Base-by-base conservation (phyloP, 2,329 filamentous ascomycete species). In the Exophiala oligosperma region DNA sequence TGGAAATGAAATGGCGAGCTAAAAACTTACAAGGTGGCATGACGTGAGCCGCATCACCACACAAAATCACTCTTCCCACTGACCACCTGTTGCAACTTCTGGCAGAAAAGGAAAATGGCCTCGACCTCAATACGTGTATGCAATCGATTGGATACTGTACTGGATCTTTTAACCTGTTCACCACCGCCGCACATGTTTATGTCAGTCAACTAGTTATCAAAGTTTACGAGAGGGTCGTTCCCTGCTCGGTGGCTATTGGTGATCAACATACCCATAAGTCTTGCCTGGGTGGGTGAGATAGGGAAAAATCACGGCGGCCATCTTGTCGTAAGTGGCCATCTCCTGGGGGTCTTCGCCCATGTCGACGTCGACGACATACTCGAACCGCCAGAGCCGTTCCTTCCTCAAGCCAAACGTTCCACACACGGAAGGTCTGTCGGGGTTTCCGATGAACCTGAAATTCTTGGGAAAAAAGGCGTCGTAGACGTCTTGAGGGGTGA, bases 21-120 rank as follows among this genome's bases (percentile, higher is more conserved):
- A 24, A 48, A 23, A 23, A 66, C 68, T 56, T 64, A 74, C 72
- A 81, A 2, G 79, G 79, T 4, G 79, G 80, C 57, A 81, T 81
- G 3, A 81, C 80, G 64, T 82, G 79, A 1, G 79, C 79, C 4
- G 79, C 73, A 60, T 82, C 79, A 14, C 80, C 79, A 43, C 74
- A 76, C 0, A 82, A 67, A 26, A 80, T 70, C 0, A 74, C 74
- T 4, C 74, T 69, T 7, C 69, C 70, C 11, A 71, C 62, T 21
- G 72, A 72, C 80, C 80, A 82, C 37, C 69, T 72, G 57, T 81
- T 80, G 57, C 77, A 78, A 43, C 75, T 75, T 54, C 76, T 72
- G 21, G 76, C 75, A 0, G 74, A 71, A 61, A 81, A 82, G 0
- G 63, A 67, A 60, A 79, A 80, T 0, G 78, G 78, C 11, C 77